A percentile compares a stretch with the other conserved stretches of the same genome.
phyloP scores from a whole-genome alignment of 2,329 filamentous ascomycete genomes.

The Aspergillus clavatus region DNA sequence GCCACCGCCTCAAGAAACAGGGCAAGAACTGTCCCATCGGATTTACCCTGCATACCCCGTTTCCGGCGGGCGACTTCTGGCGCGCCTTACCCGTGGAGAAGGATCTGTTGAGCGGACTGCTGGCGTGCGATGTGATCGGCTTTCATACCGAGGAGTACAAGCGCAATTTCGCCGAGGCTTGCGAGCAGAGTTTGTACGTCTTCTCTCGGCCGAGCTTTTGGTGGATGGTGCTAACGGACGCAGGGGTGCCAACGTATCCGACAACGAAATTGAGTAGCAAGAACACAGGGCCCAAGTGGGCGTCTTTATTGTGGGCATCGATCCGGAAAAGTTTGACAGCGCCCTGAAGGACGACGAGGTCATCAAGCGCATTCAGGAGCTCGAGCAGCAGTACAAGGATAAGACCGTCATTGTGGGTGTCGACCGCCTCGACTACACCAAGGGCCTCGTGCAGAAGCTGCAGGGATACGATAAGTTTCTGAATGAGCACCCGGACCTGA shows the following conservation, averaged over 20 bases:
- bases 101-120: conserved; percentile 71
- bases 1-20: conserved; percentile 64
- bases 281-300: conserved; percentile 78
- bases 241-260: too few species aligned
- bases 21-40: conserved; percentile 86
- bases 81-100: conserved; percentile 83
- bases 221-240: too few species aligned
- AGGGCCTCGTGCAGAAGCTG: conserved; percentile 90
- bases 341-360: conserved; percentile 72
- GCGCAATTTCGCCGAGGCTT: conserved; percentile 83
- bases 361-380: conserved; percentile 69
- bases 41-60: conserved; percentile 93
- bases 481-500: conserved; percentile 87
- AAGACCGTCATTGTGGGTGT: conserved; percentile 91
- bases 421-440: conserved; percentile 93
- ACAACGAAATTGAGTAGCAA: conserved; percentile 63
- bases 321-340: conserved; percentile 87
- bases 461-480: conserved; percentile 90
- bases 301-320: conserved; percentile 91
- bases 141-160: conserved; percentile 98
- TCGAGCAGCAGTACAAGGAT: conserved; percentile 79
- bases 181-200: conserved; percentile 70
- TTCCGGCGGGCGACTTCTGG: conserved; percentile 89
- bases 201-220: too few species aligned
- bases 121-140: conserved; percentile 87